Evolutionary conservation across 371 early-diverging fungal genomes (phyloP), one percentile per base, ranked within the genome.

Genomic region (Mortierella sp.): DNA sequence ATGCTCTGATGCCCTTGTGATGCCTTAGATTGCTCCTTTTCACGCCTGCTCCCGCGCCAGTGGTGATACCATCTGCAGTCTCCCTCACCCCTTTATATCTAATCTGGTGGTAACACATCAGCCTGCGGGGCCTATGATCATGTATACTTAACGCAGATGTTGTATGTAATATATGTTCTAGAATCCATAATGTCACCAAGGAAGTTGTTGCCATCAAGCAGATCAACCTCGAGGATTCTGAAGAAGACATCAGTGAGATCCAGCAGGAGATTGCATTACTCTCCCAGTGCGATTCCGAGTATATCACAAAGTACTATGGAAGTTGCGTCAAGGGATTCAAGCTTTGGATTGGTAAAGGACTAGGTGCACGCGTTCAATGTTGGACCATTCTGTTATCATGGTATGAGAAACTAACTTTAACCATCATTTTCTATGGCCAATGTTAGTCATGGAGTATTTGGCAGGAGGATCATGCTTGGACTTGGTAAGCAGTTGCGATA

Each of bases 181-280:
- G 94, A 16, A 86, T 92, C 38, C 91, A 95, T 59, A 90, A 88
- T 71, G 84, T 85, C 50, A 88, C 92, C 27, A 91, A 92, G 54
- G 86, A 85, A 63, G 86, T 90, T 18, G 96, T 96, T 13, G 96
- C 96, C 19, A 92, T 96, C 76, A 96, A 96, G 80, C 89, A 94
- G 54, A 95, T 96, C 78, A 95, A 95, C 72, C 82, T 96, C 38
- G 96, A 95, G 67, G 91, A 93, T 61, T 94, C 96, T 30, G 98
- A 98, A 69, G 98, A 98, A 70, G 97, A 98, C 70, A 97, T 98
- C 64, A 96, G 95, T 67, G 99, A 97, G 82, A 96, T 98, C 71
- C 96, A 95, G 72, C 94, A 95, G 79, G 99, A 98, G 80, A 98
- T 98, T 67, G 91, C 90, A 42, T 91, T 98, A 56, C 82, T 98